Evolutionary conservation across 108 stramenopile genomes (phyloP), one percentile per base, ranked within the genome.

Genomic region (Nannochloropsis granulata): DNA sequence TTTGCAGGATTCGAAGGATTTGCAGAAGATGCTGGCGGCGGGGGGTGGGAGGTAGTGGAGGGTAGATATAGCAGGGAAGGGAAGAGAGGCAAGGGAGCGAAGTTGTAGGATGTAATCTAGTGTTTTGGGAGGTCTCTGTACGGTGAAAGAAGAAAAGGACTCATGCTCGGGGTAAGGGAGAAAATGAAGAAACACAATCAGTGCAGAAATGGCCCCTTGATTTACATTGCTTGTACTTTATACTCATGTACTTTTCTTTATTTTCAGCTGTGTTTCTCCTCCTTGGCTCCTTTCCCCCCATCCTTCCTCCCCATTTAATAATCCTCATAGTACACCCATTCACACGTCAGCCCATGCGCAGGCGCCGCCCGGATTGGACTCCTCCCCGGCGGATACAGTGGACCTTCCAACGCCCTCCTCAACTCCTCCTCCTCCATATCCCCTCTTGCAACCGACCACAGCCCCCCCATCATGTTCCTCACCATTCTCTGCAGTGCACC

Each of bases 401-500:
- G 56, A 16, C 56, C 56, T 5, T 71, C 56, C 56, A 71, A 71
- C n/a, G 56, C 56, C 11, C 56, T 71, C n/a, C 56, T 16, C 56
- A 87, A 13, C 45, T 87, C 89, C 21, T 84, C 84, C 21, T 34
- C 79, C n/a, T 78, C 82, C 43, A 90, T 21, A 14, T 80, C 78
- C n/a, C 90, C 90, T 43, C 43, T 43, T 23, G 82, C 89, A 12
- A 84, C 44, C 12, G 84, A 84, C 25, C 88, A 44, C 71, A 83
- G 56, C 0, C 84, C 43, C 13, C 90, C 90, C 12, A 90, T 86
- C 34, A 90, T 86, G 56, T 89, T 89, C 43, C 90, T 71, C 2
- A 91, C 87, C 90, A 91, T 91, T 25, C 86, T 85, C 45, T 91
- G 90, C 24, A 91, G 85, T 13, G 90, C 90, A 24, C 89, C 89